Evolutionary conservation across 768 basidiomycete species (phyloP), one percentile per base, ranked within the genome.

Genomic region (Agrocybe pediades): DNA sequence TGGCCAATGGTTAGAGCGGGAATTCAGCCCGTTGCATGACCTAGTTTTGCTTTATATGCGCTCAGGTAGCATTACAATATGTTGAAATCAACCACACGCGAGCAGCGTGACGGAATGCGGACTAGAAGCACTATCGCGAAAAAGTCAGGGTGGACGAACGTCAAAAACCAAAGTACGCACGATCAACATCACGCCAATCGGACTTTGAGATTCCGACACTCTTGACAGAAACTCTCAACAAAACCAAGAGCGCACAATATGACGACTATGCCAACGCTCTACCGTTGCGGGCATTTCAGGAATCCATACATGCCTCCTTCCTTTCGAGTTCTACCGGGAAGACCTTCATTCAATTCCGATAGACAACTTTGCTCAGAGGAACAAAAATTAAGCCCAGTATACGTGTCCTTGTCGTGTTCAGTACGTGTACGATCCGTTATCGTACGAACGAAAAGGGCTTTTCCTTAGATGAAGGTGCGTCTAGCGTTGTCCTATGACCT

Each of bases 1-100:
- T 73, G 41, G 58, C 30, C 39, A 16, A 54, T 27, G 19, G 11
- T 36, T 36, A 29, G 15, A 27, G 30, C 41, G 33, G n/a, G 11
- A 15, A 6, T 36, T 36, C 33, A 36, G n/a, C 3, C 13, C 33
- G 33, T 36, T 36, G 33, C 33, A 36, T 36, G n/a, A 36, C 33
- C 33, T 36, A n/a, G 33, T 36, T 36, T 36, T 36, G 33, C 33
- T 36, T 36, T 36, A 36, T 36, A 36, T 13, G 33, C 33, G 13
- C 33, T 11, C 33, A 36, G 13, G 33, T n/a, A 36, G 33, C 13
- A 36, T 13, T 15, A 36, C 13, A 7, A 15, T 7, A 15, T 36
- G 33, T 36, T 36, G 13, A 36, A 36, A 15, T 15, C n/a, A 15
- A 15, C 33, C 13, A 36, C 33, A 36, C 33, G 33, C 33, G 33